Evolutionary conservation across 129 eudicot genomes (phyloP).

Genomic region (Helianthus annuus): DNA sequence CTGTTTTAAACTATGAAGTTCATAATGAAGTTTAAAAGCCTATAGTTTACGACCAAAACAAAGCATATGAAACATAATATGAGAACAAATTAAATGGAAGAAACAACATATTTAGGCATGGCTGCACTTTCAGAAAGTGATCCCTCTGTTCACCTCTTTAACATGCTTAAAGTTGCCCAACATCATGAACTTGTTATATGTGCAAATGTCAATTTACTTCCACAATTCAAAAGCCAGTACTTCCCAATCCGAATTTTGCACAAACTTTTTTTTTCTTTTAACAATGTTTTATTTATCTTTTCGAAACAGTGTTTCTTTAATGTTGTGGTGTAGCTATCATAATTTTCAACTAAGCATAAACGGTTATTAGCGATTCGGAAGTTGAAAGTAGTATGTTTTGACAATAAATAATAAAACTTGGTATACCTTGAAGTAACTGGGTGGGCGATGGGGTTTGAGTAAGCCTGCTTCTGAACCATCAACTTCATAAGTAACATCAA

Average conservation of each 20-base stretch:
- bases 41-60: too few species aligned
- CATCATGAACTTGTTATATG: constrained; percentile 64
- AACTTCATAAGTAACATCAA: constrained; percentile 66
- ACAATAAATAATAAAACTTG: neutral
- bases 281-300: neutral
- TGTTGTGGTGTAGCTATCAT: neutral
- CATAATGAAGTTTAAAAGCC: too few species aligned
- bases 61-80: too few species aligned
- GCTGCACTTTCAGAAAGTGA: constrained; percentile 47
- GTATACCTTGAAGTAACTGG: too few species aligned
- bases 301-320: neutral
- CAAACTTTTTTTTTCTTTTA: neutral
- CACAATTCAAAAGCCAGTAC: neutral
- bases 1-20: too few species aligned
- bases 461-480: constrained; percentile 81
- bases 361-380: neutral
- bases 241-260: neutral
- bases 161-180: constrained; percentile 87
- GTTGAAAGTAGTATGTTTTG: neutral
- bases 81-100: constrained; percentile 43
- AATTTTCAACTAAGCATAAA: too few species aligned
- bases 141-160: constrained; percentile 70
- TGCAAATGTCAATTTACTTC: constrained; percentile 11
- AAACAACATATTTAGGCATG: constrained; percentile 38
- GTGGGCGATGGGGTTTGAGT: too few species aligned